Conservation (phyloP, 495 filamentous ascomycete species). For the Paragyromitra xinjiangensis region DNA sequence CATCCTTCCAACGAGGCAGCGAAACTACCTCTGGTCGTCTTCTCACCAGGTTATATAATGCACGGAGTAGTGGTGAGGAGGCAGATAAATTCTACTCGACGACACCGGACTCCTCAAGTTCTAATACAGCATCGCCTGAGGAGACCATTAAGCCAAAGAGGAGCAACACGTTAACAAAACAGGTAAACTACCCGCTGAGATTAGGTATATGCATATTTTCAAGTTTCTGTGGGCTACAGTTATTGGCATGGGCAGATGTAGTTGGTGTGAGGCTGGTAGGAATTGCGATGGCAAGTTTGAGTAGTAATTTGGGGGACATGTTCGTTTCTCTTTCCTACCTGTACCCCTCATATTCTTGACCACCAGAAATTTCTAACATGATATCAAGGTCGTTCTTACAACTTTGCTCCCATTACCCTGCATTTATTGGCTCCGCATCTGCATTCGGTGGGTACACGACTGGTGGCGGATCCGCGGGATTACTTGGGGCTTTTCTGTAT, state of each 20-base stretch:
- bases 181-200: constrained; percentile 40
- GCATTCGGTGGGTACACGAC: constrained; percentile 41
- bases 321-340: background rate
- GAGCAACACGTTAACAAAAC: background rate
- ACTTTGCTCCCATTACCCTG: constrained; percentile 38
- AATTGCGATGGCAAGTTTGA: constrained; percentile 47
- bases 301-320: constrained; percentile 51
- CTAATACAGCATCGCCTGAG: background rate
- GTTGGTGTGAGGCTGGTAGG: constrained; percentile 27
- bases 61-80: background rate
- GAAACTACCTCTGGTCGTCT: background rate
- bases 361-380: background rate
- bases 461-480: constrained; percentile 29
- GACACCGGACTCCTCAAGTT: background rate
- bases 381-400: constrained; percentile 42
- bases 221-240: constrained; percentile 34
- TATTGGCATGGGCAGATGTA: constrained; percentile 27
- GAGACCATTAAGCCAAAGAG: background rate
- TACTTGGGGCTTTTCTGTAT: constrained; percentile 37
- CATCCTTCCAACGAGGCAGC: background rate
- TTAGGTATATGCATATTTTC: constrained; percentile 31
- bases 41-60: background rate
- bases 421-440: background rate
- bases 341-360: background rate
- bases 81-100: constrained; percentile 10